Evolutionary conservation across 768 basidiomycete genomes (phyloP), one percentile per base, ranked within the genome.

Genomic region (Vararia minispora): DNA sequence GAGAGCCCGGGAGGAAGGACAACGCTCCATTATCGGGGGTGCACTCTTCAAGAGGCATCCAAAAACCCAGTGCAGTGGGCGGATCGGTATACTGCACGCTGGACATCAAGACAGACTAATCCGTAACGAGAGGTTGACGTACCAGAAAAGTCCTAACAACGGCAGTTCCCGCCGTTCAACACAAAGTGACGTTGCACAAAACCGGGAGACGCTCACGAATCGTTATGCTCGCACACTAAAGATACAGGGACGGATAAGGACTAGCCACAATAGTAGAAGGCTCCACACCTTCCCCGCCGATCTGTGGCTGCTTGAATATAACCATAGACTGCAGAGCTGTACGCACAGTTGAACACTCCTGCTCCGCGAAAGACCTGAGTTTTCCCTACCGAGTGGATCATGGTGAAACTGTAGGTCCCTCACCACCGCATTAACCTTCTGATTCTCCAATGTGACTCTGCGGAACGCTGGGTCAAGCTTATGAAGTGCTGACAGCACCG

Each of bases 11-110:
- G 2, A 87, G 65, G 59, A 92, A 94, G 4, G 81, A 86, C 5
- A 91, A 69, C 6, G 89, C 87, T 7, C 90, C 90, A 50, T 92
- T 92, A 30, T 62, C 60, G 2, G 70, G 53, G 5, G 90, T 91
- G 57, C 91, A 95, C 42, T 74, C 69, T 56, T 98, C 94, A 26
- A 99, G 64, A 0, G 94, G 87, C 41, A 98, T 85, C 95, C 95
- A 99, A 55, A 92, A 88, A 2, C 95, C 95, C 16, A 98, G 71
- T 0, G 95, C 95, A 7, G 77, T 79, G 0, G 86, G 86, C 9
- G 95, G 95, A 28, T 84, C 67, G 7, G 92, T 95, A 60, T 94
- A 97, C 77, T 98, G 55, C 29, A 60, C 22, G 12, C 10, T 13
- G 18, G 27, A 12, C n/a, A 23, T 34, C 10, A 20, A 52, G 21